Percentiles rank a stretch among this genome's conserved stretches.
Conservation (phyloP, 2,329 filamentous ascomycete species). For the Phyllachora maydis region DNA sequence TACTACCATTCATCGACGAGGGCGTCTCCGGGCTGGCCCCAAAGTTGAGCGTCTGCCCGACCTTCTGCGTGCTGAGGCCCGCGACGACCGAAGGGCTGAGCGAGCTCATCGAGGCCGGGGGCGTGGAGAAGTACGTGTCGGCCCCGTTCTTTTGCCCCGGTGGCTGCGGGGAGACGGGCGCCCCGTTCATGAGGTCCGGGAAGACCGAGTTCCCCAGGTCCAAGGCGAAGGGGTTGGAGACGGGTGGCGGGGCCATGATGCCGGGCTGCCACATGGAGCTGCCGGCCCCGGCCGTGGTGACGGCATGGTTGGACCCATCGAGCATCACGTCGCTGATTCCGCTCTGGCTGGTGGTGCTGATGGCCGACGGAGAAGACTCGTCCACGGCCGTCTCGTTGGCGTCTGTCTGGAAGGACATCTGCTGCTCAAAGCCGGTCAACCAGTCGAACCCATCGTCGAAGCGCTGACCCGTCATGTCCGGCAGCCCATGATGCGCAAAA, state of each 20-base stretch:
- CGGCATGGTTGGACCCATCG: conserved; percentile 56
- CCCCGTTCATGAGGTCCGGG: conserved; percentile 52
- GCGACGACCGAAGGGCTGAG: conserved; percentile 54
- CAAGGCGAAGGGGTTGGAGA: conserved; percentile 49
- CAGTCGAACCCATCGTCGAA: conserved; percentile 70
- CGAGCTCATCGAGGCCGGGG: conserved; percentile 52
- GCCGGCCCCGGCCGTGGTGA: conserved; percentile 26
- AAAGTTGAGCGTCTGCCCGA: conserved; percentile 47
- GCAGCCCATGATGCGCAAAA: conserved; percentile 27
- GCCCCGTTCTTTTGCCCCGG: conserved; percentile 47
- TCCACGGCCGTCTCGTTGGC: conserved; percentile 64
- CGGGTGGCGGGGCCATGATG: conserved; percentile 47
- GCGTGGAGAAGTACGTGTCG: conserved; percentile 62
- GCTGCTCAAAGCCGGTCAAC: conserved; percentile 60
- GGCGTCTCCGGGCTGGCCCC: conserved; percentile 49
- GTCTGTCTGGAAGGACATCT: conserved; percentile 45
- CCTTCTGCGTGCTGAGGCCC: conserved; percentile 36
- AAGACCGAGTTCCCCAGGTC: conserved; percentile 58
- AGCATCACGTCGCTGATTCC: conserved; percentile 82
- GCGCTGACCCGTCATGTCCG: conserved; percentile 33
- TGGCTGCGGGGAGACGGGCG: conserved; percentile 60
- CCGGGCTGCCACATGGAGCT: conserved; percentile 49
- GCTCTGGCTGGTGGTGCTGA: conserved; percentile 86
- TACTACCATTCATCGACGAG: conserved; percentile 47
- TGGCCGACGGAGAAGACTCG: conserved; percentile 84